Base-by-base conservation (phyloP, 1,284 basidiomycete genomes). In the Rhizopogon hawkerae region DNA sequence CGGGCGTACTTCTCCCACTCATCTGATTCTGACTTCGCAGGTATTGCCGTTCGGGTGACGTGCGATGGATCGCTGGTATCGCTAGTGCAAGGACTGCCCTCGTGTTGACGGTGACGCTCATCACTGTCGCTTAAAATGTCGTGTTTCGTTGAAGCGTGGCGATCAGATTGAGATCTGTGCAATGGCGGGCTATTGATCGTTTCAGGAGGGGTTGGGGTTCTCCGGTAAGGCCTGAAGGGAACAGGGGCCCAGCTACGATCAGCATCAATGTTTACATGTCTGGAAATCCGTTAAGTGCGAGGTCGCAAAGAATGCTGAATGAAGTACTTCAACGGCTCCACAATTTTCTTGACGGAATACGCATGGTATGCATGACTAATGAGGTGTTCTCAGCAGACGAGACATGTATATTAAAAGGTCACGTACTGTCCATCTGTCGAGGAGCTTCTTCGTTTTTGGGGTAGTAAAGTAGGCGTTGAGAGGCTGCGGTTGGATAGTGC, bases 1-100 rank as follows among this genome's bases (percentile, higher is more conserved):
- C 65, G 61, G 18, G 63, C 63, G 41, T 66, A 64, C 38, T 60
- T 57, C 39, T 65, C 63, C 63, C 63, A 65, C 44, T 56, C 47
- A 11, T 68, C 63, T 35, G 38, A 47, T 29, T 64, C 64, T 29
- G 46, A 47, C 35, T 64, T 64, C 7, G 63, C 61, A 5, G 66
- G 64, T 21, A 42, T 35, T 9, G 50, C 34, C 11, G 56, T 56
- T 13, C 53, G 63, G 5, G 41, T 39, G 14, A 49, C 39, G 29
- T 45, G 35, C 23, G 51, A 59, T 13, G 47, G 60, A 52, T 64
- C 65, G 38, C 62, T 68, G 11, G 61, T 55, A 46, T 64, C 65
- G 34, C 65, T 68, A 37, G 59, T 54, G 41, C 58, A 66, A 41
- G 62, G 56, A 47, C 62, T 64, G 14, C 47, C 55, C 38, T 68